Evolutionary conservation across 2,329 filamentous ascomycete species (phyloP).

Genomic region (Stagonosporopsis cucurbitacearum): DNA sequence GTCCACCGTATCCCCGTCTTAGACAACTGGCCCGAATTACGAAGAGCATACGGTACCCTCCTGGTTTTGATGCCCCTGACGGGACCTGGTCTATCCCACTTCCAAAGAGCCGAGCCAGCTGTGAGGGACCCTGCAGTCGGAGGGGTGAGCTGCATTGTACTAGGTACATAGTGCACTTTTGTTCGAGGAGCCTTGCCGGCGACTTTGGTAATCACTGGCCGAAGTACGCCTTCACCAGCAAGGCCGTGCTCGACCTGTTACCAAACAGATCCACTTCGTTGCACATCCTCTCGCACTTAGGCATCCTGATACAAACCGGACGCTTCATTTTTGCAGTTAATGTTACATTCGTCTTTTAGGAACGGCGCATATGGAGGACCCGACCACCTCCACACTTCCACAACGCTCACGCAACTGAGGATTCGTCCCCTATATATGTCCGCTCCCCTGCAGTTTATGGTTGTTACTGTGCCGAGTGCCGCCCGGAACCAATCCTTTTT

Average conservation of each 20-base stretch:
- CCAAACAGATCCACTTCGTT: slow-evolving; percentile 11
- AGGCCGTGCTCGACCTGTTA: slow-evolving; percentile 1
- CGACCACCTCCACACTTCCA: not conserved
- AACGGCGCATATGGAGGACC: not conserved
- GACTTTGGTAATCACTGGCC: not conserved
- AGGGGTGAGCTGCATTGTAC: not conserved
- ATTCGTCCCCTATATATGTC: not conserved
- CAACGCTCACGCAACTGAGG: not conserved
- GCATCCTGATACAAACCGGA: not conserved
- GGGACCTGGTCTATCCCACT: not conserved
- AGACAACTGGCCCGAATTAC: not conserved
- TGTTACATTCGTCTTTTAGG: not conserved
- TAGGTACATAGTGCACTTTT: not conserved
- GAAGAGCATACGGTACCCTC: not conserved
- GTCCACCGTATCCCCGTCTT: not conserved
- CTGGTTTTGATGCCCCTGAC: not conserved
- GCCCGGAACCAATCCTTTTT: slow-evolving; percentile 1
- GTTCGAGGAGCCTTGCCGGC: not conserved
- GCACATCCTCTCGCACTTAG: not conserved
- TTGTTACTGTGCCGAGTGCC: slow-evolving; percentile 10
- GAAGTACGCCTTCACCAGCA: not conserved
- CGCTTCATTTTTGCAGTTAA: slow-evolving; percentile 8
- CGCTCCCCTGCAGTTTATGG: not conserved
- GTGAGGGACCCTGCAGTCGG: not conserved
- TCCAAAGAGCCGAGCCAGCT: not conserved